Evolutionary conservation across 306 rosid genomes (phyloP).

Genomic region (Malus domestica): DNA sequence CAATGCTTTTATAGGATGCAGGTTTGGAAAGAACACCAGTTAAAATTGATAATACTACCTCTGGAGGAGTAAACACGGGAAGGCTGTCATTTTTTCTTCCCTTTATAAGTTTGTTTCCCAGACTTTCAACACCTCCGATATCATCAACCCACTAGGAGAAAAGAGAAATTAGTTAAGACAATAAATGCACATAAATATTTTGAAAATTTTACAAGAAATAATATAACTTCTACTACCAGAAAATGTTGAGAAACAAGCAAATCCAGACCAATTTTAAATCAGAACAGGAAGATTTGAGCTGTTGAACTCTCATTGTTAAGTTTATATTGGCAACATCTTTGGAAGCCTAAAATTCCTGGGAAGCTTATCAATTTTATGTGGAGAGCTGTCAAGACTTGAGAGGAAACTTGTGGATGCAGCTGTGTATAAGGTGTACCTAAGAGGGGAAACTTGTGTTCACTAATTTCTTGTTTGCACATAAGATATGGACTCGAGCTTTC

Average conservation of each 20-base stretch:
- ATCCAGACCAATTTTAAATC: not conserved
- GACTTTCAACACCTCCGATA: conserved; percentile 75
- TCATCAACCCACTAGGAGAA: conserved; percentile 73
- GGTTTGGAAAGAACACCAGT: not conserved
- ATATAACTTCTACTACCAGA: not conserved
- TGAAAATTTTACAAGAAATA: not conserved
- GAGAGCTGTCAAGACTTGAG: too few relatives aligned
- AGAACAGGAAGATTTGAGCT: too few relatives aligned
- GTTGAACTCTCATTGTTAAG: not conserved
- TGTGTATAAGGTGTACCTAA: too few relatives aligned
- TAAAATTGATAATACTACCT: conserved; percentile 39
- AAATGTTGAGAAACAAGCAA: not conserved
- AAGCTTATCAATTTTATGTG: too few relatives aligned
- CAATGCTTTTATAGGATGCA: not conserved
- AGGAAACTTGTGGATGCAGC: too few relatives aligned
- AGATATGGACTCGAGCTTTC: too few relatives aligned
- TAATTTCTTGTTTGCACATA: too few relatives aligned
- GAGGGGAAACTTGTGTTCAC: too few relatives aligned
- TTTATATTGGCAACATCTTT: not conserved
- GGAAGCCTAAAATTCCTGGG: too few relatives aligned
- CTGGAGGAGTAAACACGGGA: conserved; percentile 78
- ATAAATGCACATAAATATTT: conserved; percentile 5
- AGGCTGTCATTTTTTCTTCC: conserved; percentile 56
- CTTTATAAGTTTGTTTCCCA: conserved; percentile 58
- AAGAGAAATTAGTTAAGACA: conserved; percentile 9